Percentiles rank a stretch among this genome's conserved stretches.
phyloP scores from a whole-genome alignment of 2,329 filamentous ascomycete genomes.

The Dactylonectria estremocensis region DNA sequence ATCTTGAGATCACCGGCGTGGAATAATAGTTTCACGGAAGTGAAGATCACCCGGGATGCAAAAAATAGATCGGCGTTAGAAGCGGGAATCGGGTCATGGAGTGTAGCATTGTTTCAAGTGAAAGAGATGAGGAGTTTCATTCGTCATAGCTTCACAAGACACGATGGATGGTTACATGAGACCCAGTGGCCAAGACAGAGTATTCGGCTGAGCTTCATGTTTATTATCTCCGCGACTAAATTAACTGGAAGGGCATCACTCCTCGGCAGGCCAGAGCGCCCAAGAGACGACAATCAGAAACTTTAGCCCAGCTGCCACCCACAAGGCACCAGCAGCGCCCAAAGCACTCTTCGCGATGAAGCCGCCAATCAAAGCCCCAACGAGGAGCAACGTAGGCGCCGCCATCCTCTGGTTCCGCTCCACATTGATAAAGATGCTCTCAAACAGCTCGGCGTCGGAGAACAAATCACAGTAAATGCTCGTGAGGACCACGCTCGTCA shows the following conservation, averaged over 20 bases:
- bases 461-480: conserved; percentile 88
- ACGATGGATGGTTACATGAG: background rate
- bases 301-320: conserved; percentile 73
- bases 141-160: too few species aligned
- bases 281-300: conserved; percentile 69
- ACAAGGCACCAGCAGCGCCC: conserved; percentile 69
- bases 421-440: conserved; percentile 55
- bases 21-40: too few species aligned
- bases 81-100: background rate
- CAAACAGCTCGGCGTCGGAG: conserved; percentile 71
- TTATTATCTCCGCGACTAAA: background rate
- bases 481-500: conserved; percentile 86
- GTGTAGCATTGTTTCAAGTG: background rate
- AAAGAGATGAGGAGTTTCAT: background rate
- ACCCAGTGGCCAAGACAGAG: background rate
- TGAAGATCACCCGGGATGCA: background rate
- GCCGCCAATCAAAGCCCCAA: conserved; percentile 67
- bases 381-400: conserved; percentile 64
- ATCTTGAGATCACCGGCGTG: too few species aligned
- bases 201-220: background rate
- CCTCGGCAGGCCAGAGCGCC: conserved; percentile 72
- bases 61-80: background rate
- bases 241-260: background rate
- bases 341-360: conserved; percentile 63
- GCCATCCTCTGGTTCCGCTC: conserved; percentile 67